Evolutionary conservation across 306 rosid genomes (phyloP).

Genomic region (Ochetophila trinervis): DNA sequence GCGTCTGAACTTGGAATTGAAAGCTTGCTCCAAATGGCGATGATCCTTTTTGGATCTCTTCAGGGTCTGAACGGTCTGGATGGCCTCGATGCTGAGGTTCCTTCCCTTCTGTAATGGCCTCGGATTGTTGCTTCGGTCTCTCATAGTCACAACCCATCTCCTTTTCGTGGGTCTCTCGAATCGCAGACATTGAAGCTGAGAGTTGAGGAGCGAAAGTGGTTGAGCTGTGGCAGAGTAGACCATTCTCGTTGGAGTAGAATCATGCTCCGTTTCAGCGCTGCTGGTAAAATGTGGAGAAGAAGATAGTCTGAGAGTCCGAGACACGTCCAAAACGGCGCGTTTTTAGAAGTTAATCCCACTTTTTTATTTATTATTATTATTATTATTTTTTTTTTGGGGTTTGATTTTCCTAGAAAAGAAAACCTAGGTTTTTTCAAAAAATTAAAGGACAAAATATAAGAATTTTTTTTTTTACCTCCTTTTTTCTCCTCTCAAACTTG

Average conservation of each 20-base stretch:
- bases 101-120: conserved; percentile 50
- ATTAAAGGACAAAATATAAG: too few species aligned
- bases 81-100: conserved; percentile 56
- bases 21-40: conserved; percentile 22
- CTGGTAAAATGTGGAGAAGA: too few species aligned
- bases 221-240: background rate
- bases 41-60: conserved; percentile 33
- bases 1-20: conserved; percentile 37
- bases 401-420: too few species aligned
- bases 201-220: conserved; percentile 1
- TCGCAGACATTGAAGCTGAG: conserved; percentile 7
- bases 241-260: background rate
- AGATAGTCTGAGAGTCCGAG: too few species aligned
- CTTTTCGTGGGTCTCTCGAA: conserved; percentile 11
- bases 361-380: too few species aligned
- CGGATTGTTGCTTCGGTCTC: conserved; percentile 46
- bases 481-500: too few species aligned
- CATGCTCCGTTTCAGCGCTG: background rate
- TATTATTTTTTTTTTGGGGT: too few species aligned
- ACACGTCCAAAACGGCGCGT: too few species aligned
- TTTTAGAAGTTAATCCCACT: too few species aligned
- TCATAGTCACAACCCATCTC: conserved; percentile 32
- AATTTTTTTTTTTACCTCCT: too few species aligned
- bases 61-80: conserved; percentile 47
- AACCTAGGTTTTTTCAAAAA: too few species aligned